Evolutionary conservation across 2,329 filamentous ascomycete genomes (phyloP), one percentile per base, ranked within the genome.

Genomic region (Colletotrichum liriopes): DNA sequence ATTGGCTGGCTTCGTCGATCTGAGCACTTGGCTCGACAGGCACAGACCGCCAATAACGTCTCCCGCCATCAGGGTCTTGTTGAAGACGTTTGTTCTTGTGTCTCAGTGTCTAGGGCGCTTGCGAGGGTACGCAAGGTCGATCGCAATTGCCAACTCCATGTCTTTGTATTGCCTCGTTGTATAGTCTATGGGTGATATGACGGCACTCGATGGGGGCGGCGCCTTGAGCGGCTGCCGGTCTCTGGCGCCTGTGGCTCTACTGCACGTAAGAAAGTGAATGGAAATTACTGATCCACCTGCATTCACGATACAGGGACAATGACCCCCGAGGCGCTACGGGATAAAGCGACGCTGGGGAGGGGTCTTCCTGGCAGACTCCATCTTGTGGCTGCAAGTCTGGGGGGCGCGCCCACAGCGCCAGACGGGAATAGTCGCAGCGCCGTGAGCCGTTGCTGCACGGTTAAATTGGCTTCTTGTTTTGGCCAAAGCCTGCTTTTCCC

Each of bases 241-340:
- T 49, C 23, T 41, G 43, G 58, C n/a, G 62, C 23, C 35, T 60
- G 59, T 68, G 67, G 68, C 26, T 67, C 56, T 49, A 61, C 56
- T 51, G 59, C 41, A 64, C 51, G 18, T 26, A 41, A 59, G 16
- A 45, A 64, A 64, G 59, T 64, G 43, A 26, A 69, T 55, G 29
- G 45, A 72, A 68, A 69, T 72, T 64, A 55, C 43, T 41, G 59
- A 63, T 55, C 69, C 69, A 69, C 69, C 51, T 41, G 35, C 58
- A 54, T 55, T 54, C 51, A 41, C 29, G 45, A 68, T 52, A 47
- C 64, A 71, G 56, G 49, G 45, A 56, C 14, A 51, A 52, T 32
- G 41, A 62, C 41, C 68, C 41, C 68, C 58, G 49, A 67, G 68
- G 29, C 64, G 58, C 68, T 58, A 62, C 35, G 68, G 64, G 41